Conservation (phyloP, 495 filamentous ascomycete species). For the Sordaria brevicollis region DNA sequence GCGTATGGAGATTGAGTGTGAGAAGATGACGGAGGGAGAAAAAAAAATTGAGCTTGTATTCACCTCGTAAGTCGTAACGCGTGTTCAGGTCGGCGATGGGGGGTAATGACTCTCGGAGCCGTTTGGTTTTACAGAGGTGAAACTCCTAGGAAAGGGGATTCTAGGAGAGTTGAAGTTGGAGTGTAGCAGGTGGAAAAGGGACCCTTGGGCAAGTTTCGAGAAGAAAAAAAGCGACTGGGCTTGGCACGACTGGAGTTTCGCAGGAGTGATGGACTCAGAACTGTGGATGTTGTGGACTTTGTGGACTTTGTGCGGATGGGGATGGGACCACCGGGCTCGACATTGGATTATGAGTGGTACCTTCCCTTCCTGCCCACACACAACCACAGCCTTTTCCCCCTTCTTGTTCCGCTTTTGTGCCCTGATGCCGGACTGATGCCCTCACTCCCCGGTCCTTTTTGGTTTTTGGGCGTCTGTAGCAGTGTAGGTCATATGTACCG, state of each 20-base stretch:
- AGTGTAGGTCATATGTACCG: neutral
- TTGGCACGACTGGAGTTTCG: neutral
- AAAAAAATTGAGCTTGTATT: neutral
- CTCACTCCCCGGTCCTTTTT: neutral
- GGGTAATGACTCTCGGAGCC: neutral
- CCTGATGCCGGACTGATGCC: neutral
- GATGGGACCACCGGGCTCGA: neutral
- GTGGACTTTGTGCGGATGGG: neutral
- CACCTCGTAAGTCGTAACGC: neutral
- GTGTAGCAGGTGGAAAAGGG: neutral
- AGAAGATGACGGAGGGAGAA: neutral
- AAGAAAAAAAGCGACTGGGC: neutral
- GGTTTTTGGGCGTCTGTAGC: neutral
- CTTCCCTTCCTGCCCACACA: neutral
- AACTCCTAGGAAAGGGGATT: neutral
- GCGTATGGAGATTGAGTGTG: slow-evolving; percentile 10
- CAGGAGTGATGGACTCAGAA: neutral
- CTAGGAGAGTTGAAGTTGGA: neutral
- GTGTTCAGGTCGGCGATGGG: neutral
- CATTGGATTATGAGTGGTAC: neutral
- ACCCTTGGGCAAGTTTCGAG: neutral
- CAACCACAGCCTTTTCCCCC: neutral
- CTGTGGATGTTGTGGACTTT: neutral
- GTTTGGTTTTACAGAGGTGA: neutral
- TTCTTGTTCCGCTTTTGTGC: neutral